Evolutionary conservation across 129 eudicot species (phyloP).

Genomic region (Saussurea involucrata): DNA sequence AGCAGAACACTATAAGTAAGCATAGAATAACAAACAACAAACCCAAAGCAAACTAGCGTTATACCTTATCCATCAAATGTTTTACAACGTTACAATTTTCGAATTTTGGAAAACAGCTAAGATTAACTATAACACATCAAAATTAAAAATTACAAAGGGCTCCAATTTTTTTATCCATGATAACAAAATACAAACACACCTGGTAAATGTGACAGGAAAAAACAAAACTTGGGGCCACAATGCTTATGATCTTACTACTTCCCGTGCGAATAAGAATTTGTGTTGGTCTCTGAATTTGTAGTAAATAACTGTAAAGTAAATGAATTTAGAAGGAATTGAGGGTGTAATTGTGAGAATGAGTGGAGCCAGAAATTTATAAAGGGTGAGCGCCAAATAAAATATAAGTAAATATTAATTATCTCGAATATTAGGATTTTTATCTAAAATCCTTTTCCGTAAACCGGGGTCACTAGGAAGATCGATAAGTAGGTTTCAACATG

Average conservation of each 20-base stretch:
- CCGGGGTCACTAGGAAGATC: too few relatives aligned
- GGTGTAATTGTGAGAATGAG: background rate
- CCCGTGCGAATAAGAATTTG: background rate
- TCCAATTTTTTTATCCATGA: background rate
- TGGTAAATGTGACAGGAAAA: background rate
- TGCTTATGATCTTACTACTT: background rate
- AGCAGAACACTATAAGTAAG: background rate
- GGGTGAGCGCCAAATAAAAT: too few relatives aligned
- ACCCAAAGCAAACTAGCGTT: background rate
- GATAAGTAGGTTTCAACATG: too few relatives aligned
- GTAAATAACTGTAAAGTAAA: background rate
- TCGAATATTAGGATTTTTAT: too few relatives aligned
- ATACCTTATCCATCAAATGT: background rate
- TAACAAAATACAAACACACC: background rate
- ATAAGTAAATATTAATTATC: too few relatives aligned
- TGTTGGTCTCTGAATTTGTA: background rate
- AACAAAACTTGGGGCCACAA: background rate
- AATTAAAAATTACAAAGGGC: constrained; percentile 6
- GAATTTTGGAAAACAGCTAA: background rate
- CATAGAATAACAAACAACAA: background rate
- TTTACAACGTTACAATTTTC: background rate
- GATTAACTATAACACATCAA: background rate
- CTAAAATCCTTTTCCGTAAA: too few relatives aligned
- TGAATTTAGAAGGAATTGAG: background rate
- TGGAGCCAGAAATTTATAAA: too few relatives aligned